Base-by-base conservation (phyloP, 2,329 filamentous ascomycete species). In the Stagonosporopsis vannaccii region DNA sequence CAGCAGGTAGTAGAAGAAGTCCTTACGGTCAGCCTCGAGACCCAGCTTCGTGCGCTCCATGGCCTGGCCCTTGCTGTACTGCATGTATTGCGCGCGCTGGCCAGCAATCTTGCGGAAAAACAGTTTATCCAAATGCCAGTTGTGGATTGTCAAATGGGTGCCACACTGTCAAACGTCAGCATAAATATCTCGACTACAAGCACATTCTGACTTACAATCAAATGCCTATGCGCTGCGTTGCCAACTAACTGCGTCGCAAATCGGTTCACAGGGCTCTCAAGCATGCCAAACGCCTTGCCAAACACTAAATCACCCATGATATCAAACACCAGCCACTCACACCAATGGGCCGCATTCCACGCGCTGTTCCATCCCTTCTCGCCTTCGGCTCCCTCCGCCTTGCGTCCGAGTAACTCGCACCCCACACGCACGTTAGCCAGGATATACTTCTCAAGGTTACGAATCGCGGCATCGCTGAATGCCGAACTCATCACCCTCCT, bases 301-400 rank as follows among this genome's bases (percentile, higher is more conserved):
- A 81, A 79, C 23, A 75, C 76, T 19, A 81, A 62, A 56, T 82
- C 80, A 12, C 79, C 80, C 77, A 84, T 83, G 52, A 84, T 78
- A 54, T 84, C 82, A 57, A 83, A 80, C 11, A 79, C 76, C 33
- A 83, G 65, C 70, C 76, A 81, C 55, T 78, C 70, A 67, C 74
- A 72, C 73, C 77, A 79, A 48, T 77, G 68, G 8, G 77, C 76
- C 59, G 82, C 78, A 51, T 84, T 79, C 63, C 77, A 74, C 15
- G 74, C 63, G 22, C 65, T 48, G 28, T 73, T 75, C 79, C 80
- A 83, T n/a, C 68, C 39, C 35, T 73, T 69, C 28, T 65, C 59
- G 13, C 66, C 60, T 26, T 43, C 60, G 25, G 23, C 46, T 25
- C 52, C 6, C 17, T 30, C 53, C 2, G 41, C 55, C 35, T 60